phyloP scores from a whole-genome alignment of 129 eudicot species.

The Dittrichia graveolens region DNA sequence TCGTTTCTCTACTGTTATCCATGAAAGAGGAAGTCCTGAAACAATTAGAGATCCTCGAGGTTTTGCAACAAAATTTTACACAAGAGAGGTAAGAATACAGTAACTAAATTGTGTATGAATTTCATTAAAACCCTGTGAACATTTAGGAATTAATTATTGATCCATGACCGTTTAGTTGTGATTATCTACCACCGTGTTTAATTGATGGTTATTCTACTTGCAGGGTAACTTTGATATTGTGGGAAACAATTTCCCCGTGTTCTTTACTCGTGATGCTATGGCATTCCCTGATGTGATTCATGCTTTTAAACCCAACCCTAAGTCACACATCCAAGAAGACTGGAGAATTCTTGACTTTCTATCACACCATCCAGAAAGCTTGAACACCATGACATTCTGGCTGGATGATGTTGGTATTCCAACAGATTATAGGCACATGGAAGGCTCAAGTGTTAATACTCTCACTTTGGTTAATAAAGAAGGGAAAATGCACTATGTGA shows the following conservation, averaged over 20 bases:
- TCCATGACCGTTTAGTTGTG: too few relatives aligned
- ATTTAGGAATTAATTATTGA: too few relatives aligned
- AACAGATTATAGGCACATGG: conserved; percentile 82
- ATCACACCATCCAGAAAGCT: conserved; percentile 82
- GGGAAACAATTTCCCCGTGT: conserved; percentile 87
- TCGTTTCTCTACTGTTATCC: conserved; percentile 89
- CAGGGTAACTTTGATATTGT: conserved; percentile 87
- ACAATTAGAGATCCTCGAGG: conserved; percentile 87
- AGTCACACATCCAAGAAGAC: conserved; percentile 80
- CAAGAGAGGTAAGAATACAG: conserved; percentile 59
- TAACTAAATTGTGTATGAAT: background rate
- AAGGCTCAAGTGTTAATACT: conserved; percentile 74
- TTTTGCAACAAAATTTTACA: conserved; percentile 82
- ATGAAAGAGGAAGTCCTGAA: conserved; percentile 92
- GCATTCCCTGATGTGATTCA: conserved; percentile 81
- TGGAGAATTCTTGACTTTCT: conserved; percentile 85
- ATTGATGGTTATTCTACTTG: conserved; percentile 15
- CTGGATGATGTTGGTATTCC: conserved; percentile 77
- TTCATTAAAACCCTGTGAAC: too few relatives aligned
- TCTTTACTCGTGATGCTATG: conserved; percentile 80
- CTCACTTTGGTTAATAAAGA: conserved; percentile 64
- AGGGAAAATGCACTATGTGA: conserved; percentile 67
- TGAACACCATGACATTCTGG: conserved; percentile 72
- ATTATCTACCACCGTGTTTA: background rate
- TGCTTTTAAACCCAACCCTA: conserved; percentile 81